phyloP scores from a whole-genome alignment of 2,329 filamentous ascomycete species.

The Penicillium digitatum region DNA sequence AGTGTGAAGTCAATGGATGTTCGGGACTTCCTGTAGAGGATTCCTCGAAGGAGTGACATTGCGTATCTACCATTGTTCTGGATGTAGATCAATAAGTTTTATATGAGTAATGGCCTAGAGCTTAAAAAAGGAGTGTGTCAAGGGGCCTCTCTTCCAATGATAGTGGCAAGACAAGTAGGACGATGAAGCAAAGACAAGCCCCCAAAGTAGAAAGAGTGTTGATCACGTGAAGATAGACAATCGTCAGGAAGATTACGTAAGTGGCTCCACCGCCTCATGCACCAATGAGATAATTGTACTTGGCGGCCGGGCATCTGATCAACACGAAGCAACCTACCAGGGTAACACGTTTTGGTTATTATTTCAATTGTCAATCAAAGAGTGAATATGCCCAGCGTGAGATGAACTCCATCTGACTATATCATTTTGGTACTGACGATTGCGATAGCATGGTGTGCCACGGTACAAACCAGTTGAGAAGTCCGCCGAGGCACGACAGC shows the following conservation, averaged over 20 bases:
- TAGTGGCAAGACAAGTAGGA: background rate
- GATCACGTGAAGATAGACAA: slow-evolving; percentile 11
- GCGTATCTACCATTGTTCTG: slow-evolving; percentile 24
- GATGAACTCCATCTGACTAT: background rate
- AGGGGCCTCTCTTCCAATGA: slow-evolving; percentile 1
- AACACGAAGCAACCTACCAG: background rate
- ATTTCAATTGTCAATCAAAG: background rate
- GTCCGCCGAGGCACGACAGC: slow-evolving; percentile 66
- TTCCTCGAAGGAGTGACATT: slow-evolving; percentile 28
- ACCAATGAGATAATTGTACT: background rate
- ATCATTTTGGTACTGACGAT: slow-evolving; percentile 21
- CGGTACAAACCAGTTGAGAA: slow-evolving; percentile 59
- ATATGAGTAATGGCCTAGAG: background rate
- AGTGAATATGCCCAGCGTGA: slow-evolving; percentile 6
- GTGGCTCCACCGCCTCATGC: background rate
- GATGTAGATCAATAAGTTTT: slow-evolving; percentile 3
- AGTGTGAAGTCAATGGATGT: slow-evolving; percentile 11
- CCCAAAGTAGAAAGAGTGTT: slow-evolving; percentile 6
- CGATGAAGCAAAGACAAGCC: background rate
- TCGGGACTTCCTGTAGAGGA: slow-evolving; percentile 12
- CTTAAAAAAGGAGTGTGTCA: slow-evolving; percentile 19
- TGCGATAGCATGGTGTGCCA: slow-evolving; percentile 73
- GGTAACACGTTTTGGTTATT: background rate
- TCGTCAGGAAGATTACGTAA: background rate
- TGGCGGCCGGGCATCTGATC: background rate